phyloP scores from a whole-genome alignment of 202 grass and related monocot genomes.

The Zoysia matrella region DNA sequence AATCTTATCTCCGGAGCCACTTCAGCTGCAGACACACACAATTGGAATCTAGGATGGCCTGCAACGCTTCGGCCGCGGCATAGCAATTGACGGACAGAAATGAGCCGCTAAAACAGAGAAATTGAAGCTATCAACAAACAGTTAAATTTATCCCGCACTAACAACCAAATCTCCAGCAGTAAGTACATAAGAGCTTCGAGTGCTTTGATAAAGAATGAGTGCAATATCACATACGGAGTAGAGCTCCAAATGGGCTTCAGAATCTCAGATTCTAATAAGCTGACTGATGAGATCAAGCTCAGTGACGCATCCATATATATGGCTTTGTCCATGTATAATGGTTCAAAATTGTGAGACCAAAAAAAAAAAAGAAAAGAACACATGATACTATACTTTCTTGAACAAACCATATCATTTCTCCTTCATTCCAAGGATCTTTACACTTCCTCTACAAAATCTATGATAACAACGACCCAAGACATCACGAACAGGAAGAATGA shows the following conservation, averaged over 20 bases:
- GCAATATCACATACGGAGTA: neutral
- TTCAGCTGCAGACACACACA: too few relatives aligned
- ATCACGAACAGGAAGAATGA: slow-evolving; percentile 56
- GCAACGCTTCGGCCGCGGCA: too few relatives aligned
- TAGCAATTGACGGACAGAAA: too few relatives aligned
- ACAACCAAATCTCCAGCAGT: neutral
- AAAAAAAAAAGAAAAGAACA: slow-evolving; percentile 22
- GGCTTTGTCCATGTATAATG: neutral
- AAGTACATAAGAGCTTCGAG: neutral
- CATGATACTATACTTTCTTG: slow-evolving; percentile 62
- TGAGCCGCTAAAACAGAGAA: too few relatives aligned
- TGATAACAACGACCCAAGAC: slow-evolving; percentile 30
- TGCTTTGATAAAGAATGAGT: neutral
- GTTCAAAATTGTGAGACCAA: neutral
- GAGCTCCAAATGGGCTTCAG: neutral
- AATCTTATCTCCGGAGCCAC: too few relatives aligned
- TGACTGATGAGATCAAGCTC: neutral
- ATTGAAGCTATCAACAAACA: too few relatives aligned
- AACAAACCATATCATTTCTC: slow-evolving; percentile 60
- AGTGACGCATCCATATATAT: neutral
- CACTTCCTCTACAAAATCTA: slow-evolving; percentile 82
- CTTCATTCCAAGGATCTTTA: slow-evolving; percentile 82
- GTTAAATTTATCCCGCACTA: too few relatives aligned
- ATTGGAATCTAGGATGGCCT: too few relatives aligned
- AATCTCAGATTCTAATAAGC: neutral